Percentiles rank a stretch among this genome's conserved stretches.
phyloP scores from a whole-genome alignment of 1,139 yeast species.

The Pneumocystis murina region DNA sequence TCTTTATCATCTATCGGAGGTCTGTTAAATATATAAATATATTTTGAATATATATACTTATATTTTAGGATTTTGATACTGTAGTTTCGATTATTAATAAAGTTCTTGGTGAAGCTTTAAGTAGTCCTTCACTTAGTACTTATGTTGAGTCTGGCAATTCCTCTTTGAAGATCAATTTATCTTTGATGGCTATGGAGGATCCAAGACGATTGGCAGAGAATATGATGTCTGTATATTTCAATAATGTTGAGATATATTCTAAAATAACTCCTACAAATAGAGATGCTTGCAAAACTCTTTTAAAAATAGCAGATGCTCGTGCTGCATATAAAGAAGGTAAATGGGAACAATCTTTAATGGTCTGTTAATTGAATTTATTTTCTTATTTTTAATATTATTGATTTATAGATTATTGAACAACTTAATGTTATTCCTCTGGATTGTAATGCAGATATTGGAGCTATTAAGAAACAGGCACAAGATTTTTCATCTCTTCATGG shows the following conservation, averaged over 20 bases:
- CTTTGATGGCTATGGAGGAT: conserved; percentile 24
- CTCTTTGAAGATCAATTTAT: conserved; percentile 14
- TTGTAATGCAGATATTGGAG: conserved; percentile 25
- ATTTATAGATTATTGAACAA: conserved; percentile 29
- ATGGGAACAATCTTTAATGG: conserved; percentile 45
- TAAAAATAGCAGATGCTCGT: conserved; percentile 56
- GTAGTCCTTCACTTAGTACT: conserved; percentile 18
- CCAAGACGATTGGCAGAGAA: conserved; percentile 29
- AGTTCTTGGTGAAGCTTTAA: conserved; percentile 60
- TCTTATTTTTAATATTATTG: background rate
- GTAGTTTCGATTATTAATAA: conserved; percentile 67
- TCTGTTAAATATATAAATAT: background rate
- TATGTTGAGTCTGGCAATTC: conserved; percentile 16
- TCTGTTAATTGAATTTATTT: background rate
- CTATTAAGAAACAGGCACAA: conserved; percentile 40
- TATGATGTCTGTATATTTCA: conserved; percentile 25
- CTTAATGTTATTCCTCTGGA: conserved; percentile 55
- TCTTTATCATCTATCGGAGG: conserved; percentile 68
- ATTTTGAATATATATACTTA: background rate
- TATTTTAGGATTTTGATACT: conserved; percentile 48
- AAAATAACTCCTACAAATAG: conserved; percentile 15
- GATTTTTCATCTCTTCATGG: conserved; percentile 50
- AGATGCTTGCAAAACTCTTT: conserved; percentile 49
- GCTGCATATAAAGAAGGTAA: conserved; percentile 42
- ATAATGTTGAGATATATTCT: conserved; percentile 23